A percentile compares a stretch with the other conserved stretches of the same genome.
phyloP scores from a whole-genome alignment of 2,329 filamentous ascomycete genomes.

The Penicillium fuscoglaucum region DNA sequence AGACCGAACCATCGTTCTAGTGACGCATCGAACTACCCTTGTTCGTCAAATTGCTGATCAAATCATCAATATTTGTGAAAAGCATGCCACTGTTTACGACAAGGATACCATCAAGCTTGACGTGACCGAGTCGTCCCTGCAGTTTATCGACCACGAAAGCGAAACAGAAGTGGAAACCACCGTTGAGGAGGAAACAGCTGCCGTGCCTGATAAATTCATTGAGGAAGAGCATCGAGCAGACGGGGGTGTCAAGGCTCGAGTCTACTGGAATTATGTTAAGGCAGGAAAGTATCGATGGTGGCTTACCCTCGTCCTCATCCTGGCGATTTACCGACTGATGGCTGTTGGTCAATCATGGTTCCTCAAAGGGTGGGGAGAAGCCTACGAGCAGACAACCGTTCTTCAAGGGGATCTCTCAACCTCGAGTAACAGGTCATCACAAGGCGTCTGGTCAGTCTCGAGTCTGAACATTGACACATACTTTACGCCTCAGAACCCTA shows the following conservation, averaged over 20 bases:
- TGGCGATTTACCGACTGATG: conserved; percentile 63
- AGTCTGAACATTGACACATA: conserved; percentile 12
- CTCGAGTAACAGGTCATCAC: conserved; percentile 11
- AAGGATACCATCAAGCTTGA: conserved; percentile 49
- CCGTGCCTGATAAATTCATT: conserved; percentile 71
- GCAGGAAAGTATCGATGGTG: conserved; percentile 76
- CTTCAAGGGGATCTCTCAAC: conserved; percentile 19
- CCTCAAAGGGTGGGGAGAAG: conserved; percentile 83
- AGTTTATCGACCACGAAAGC: conserved; percentile 13
- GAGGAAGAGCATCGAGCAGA: conserved; percentile 73
- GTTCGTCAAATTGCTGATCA: conserved; percentile 72
- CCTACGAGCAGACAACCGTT: conserved; percentile 52
- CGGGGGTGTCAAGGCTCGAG: conserved; percentile 70
- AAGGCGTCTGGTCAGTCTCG: conserved; percentile 5
- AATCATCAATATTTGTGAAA: conserved; percentile 67
- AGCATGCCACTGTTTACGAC: conserved; percentile 54
- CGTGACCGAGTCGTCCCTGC: conserved; percentile 31
- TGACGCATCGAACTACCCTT: conserved; percentile 68
- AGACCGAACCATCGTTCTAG: conserved; percentile 57
- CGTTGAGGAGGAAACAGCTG: conserved; percentile 50
- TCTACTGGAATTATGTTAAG: conserved; percentile 85
- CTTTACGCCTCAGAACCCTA: conserved; percentile 27
- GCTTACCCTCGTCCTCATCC: conserved; percentile 62
- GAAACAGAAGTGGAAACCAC: conserved; percentile 31
- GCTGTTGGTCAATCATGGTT: conserved; percentile 74